Evolutionary conservation across 2,329 filamentous ascomycete genomes (phyloP).

Genomic region (Grosmannia huntii): DNA sequence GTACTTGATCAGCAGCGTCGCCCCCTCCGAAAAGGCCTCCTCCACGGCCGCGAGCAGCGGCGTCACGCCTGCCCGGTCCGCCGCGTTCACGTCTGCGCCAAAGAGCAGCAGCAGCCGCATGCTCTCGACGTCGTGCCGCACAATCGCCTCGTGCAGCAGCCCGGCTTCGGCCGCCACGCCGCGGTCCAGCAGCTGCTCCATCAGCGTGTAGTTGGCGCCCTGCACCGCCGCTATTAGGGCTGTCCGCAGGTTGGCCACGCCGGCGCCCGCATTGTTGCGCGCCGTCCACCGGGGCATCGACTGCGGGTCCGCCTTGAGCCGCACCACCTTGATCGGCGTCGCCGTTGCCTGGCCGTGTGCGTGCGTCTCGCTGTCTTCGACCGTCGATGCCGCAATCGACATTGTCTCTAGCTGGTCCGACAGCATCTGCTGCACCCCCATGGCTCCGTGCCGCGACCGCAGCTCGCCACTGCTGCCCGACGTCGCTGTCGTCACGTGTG

Average conservation of each 20-base stretch:
- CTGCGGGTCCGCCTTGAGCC: slow-evolving; percentile 35
- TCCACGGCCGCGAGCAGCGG: slow-evolving; percentile 39
- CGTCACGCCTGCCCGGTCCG: slow-evolving; percentile 34
- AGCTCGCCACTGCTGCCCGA: neutral
- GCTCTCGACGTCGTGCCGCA: slow-evolving; percentile 36
- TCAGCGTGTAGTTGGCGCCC: slow-evolving; percentile 40
- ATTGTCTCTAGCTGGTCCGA: slow-evolving; percentile 10
- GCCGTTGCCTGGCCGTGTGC: slow-evolving; percentile 16
- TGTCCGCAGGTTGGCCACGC: slow-evolving; percentile 29
- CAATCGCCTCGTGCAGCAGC: slow-evolving; percentile 39
- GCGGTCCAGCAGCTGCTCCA: slow-evolving; percentile 45
- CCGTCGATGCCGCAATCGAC: slow-evolving; percentile 9
- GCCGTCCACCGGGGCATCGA: slow-evolving; percentile 40
- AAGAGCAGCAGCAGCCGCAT: slow-evolving; percentile 43
- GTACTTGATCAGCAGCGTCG: slow-evolving; percentile 50
- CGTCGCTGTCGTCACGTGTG: slow-evolving; percentile 6
- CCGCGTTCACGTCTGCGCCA: slow-evolving; percentile 41
- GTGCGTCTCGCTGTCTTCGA: slow-evolving; percentile 16
- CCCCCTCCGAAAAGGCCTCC: slow-evolving; percentile 40
- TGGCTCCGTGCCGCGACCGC: neutral
- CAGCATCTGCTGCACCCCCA: neutral
- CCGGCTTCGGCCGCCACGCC: slow-evolving; percentile 39
- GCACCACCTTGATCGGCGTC: slow-evolving; percentile 28
- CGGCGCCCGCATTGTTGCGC: slow-evolving; percentile 28
- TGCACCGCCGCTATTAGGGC: slow-evolving; percentile 41